These are phyloP conservation scores for Ganoderma multipileum DNA, from an alignment of 1,284 basidiomycete species.

Conservation along the genomic window DNA sequence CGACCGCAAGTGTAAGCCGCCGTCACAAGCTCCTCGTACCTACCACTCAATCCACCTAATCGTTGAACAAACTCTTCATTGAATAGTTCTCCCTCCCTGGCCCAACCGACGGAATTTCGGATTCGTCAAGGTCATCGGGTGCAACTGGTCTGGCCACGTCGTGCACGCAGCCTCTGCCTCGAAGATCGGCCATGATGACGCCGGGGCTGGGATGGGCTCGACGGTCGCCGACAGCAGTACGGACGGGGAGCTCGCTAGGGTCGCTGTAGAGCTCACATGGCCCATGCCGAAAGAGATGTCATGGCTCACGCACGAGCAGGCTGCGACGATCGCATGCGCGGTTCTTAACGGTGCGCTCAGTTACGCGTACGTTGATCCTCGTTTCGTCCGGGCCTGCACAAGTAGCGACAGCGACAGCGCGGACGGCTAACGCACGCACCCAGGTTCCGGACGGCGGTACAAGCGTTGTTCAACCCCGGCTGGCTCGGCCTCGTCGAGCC, in stretches of 20 bases:
- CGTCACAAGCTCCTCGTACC: too few relatives aligned
- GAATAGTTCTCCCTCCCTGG: too few relatives aligned
- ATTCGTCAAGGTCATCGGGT: conserved; percentile 36
- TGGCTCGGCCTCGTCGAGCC: conserved; percentile 37
- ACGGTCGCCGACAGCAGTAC: conserved; percentile 41
- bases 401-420: not conserved
- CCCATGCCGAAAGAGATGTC: conserved; percentile 38
- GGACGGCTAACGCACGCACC: not conserved
- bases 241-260: conserved; percentile 49
- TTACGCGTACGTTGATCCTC: too few relatives aligned
- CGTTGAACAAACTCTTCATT: too few relatives aligned
- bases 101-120: conserved; percentile 20
- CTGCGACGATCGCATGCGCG: conserved; percentile 47
- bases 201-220: conserved; percentile 37
- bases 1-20: conserved; percentile 36
- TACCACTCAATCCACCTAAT: too few relatives aligned
- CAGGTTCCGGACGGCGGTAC: conserved; percentile 44
- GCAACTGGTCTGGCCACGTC: conserved; percentile 37
- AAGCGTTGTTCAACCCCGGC: conserved; percentile 41
- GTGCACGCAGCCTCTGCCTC: conserved; percentile 29
- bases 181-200: conserved; percentile 36
- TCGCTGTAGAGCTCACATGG: conserved; percentile 42
- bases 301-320: conserved; percentile 45
- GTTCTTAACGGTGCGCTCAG: too few relatives aligned
- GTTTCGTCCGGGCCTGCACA: too few relatives aligned